Base-by-base conservation (phyloP, 352 stramenopile species). In the Halophytophthora polymorphica region DNA sequence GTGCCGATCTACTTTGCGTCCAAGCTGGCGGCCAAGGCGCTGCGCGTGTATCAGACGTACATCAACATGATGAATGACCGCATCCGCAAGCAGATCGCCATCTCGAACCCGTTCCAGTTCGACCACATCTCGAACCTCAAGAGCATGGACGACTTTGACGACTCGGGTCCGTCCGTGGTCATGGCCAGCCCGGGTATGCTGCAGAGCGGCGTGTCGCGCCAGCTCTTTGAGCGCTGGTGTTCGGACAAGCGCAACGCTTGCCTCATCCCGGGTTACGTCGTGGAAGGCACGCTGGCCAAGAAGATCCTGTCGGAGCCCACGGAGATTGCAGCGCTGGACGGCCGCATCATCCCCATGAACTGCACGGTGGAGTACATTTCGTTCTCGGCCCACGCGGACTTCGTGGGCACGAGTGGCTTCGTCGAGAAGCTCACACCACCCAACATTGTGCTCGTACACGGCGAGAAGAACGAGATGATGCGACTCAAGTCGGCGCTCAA, bases 41-140 rank as follows among this genome's bases (percentile, higher is more conserved):
- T 99, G 57, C 82, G 97, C 31, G 95, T 99, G 18, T 99, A 99
- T 83, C 95, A 99, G 67, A 99, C 96, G 15, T 99, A 99, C 72
- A 98, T 99, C 50, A 99, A 99, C 68, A 99, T 99, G 95, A 99
- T 99, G 97, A 99, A 99, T 76, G 87, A 96, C 7, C 85, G 97
- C 51, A 98, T 96, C 40, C 83, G 87, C 42, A 95, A 96, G 63
- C 95, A 98, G 70, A 99, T 99, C 74, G 95, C 98, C 45, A 90
- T 99, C 35, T 95, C 84, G 39, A 99, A 99, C 71, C 97, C 97
- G 18, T 99, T 99, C 68, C 82, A 93, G 37, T 99, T 99, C 61
- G 74, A 95, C 29, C 88, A 97, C 65, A 99, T 99, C 58, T 95
- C 90, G 35, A 98, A 99, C 64, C 68, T 98, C 13, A 98, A 98